phyloP scores from a whole-genome alignment of 2,329 filamentous ascomycete species.

The Venturiaceae sp. region DNA sequence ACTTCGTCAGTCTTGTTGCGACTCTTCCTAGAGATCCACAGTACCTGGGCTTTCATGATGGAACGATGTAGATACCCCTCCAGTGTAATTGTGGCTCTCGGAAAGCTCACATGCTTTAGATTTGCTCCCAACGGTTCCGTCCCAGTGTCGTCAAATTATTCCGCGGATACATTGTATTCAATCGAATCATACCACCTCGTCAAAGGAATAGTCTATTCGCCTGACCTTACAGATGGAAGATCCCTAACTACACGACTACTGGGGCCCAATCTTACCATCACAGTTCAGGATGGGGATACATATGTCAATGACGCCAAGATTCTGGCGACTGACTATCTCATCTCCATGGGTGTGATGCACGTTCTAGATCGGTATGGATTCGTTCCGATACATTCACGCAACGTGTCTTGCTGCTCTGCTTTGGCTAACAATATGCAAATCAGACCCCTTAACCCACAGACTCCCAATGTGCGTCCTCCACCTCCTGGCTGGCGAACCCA shows the following conservation, averaged over 20 bases:
- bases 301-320: conserved; percentile 1
- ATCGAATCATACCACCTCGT: background rate
- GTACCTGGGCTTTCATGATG: background rate
- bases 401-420: background rate
- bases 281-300: background rate
- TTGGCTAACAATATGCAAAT: background rate
- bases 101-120: background rate
- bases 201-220: background rate
- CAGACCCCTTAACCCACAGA: background rate
- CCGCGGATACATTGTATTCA: background rate
- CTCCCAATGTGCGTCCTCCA: background rate
- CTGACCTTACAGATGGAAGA: background rate
- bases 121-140: background rate
- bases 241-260: background rate
- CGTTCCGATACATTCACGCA: background rate
- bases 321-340: background rate
- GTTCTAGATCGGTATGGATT: background rate
- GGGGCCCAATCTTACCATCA: background rate
- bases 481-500: background rate
- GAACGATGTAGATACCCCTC: background rate
- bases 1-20: background rate
- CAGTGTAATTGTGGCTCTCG: background rate
- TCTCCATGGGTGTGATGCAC: background rate
- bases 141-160: background rate
- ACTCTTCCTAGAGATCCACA: background rate